Conservation (phyloP, 2,329 filamentous ascomycete genomes). For the Xylariaceae sp. region DNA sequence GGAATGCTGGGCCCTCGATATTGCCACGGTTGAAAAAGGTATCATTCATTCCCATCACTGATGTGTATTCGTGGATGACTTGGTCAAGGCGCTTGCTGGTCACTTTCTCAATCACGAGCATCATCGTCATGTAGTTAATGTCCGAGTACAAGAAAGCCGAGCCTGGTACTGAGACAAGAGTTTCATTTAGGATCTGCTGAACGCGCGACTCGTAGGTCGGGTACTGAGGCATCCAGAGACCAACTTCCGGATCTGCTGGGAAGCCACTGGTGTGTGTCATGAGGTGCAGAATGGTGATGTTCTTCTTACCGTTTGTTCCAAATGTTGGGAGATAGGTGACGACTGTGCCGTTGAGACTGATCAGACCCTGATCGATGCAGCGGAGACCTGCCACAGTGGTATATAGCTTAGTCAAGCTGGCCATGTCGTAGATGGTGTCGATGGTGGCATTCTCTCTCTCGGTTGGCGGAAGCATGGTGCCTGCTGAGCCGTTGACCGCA, state of each 20-base stretch:
- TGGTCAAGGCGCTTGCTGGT: slow-evolving; percentile 13
- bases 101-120: slow-evolving; percentile 21
- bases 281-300: slow-evolving; percentile 19
- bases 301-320: slow-evolving; percentile 13
- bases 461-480: slow-evolving; percentile 8
- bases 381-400: slow-evolving; percentile 19
- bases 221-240: slow-evolving; percentile 19
- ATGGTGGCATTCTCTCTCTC: slow-evolving; percentile 12
- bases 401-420: slow-evolving; percentile 19
- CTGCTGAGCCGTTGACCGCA: slow-evolving; percentile 15
- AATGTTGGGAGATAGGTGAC: slow-evolving; percentile 16
- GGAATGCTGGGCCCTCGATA: slow-evolving; percentile 8
- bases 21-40: slow-evolving; percentile 23
- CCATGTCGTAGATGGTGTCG: slow-evolving; percentile 23
- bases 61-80: slow-evolving; percentile 17
- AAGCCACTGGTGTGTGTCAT: slow-evolving; percentile 22
- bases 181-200: slow-evolving; percentile 17
- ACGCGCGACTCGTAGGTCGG: slow-evolving; percentile 20
- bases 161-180: slow-evolving; percentile 4
- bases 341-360: slow-evolving; percentile 12
- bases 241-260: slow-evolving; percentile 13
- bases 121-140: slow-evolving; percentile 19
- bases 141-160: slow-evolving; percentile 20
- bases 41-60: slow-evolving; percentile 20
- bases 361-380: slow-evolving; percentile 16